These are phyloP conservation scores for Pythium pectinolyticum DNA, from an alignment of 352 stramenopile species.

Conservation along the genomic window DNA sequence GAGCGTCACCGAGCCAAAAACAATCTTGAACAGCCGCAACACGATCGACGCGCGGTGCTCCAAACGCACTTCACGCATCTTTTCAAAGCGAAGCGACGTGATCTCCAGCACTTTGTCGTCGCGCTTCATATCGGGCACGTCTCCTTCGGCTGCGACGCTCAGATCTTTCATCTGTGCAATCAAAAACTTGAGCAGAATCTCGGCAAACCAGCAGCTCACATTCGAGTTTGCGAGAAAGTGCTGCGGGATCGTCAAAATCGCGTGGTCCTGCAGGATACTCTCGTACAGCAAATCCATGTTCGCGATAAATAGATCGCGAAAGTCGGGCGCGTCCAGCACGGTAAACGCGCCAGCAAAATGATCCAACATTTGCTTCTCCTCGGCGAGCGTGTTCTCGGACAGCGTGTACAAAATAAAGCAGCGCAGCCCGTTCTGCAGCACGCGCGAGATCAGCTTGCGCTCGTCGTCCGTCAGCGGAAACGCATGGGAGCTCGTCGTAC, in stretches of 20 bases:
- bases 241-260: slow-evolving; percentile 93
- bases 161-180: slow-evolving; percentile 94
- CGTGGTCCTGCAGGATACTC: slow-evolving; percentile 92
- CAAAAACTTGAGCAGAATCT: slow-evolving; percentile 94
- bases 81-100: slow-evolving; percentile 71
- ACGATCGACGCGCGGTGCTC: slow-evolving; percentile 85
- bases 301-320: slow-evolving; percentile 88
- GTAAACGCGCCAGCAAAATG: slow-evolving; percentile 97
- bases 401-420: slow-evolving; percentile 94
- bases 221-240: slow-evolving; percentile 94
- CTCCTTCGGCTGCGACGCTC: slow-evolving; percentile 74
- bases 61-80: slow-evolving; percentile 69
- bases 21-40: slow-evolving; percentile 93
- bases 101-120: slow-evolving; percentile 77
- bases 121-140: slow-evolving; percentile 76
- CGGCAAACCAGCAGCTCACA: slow-evolving; percentile 92
- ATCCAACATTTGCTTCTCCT: slow-evolving; percentile 96
- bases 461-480: slow-evolving; percentile 93
- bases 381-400: slow-evolving; percentile 81
- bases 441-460: slow-evolving; percentile 90
- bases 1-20: slow-evolving; percentile 95
- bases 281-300: slow-evolving; percentile 92
- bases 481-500: slow-evolving; percentile 34
- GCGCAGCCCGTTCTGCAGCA: slow-evolving; percentile 91
- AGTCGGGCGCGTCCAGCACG: slow-evolving; percentile 93